phyloP scores from a whole-genome alignment of 768 basidiomycete genomes.

The Lactarius deliciosus region DNA sequence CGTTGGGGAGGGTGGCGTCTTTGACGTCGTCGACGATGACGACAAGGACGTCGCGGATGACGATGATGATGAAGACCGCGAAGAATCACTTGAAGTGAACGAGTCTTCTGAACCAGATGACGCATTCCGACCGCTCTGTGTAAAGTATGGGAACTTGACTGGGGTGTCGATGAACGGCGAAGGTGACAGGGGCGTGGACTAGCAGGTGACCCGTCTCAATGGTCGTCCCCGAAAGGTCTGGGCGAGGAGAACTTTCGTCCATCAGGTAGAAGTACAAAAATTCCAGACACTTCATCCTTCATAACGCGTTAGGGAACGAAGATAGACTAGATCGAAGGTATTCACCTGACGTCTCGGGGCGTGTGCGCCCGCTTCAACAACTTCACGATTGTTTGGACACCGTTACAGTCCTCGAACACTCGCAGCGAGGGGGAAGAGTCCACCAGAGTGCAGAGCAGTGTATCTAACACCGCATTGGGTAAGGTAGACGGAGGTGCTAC shows the following conservation, averaged over 20 bases:
- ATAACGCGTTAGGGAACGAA: neutral
- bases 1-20: slow-evolving; percentile 22
- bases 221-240: slow-evolving; percentile 27
- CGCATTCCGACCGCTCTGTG: slow-evolving; percentile 23
- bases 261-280: slow-evolving; percentile 94
- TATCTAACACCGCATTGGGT: slow-evolving; percentile 70
- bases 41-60: slow-evolving; percentile 36
- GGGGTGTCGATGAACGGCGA: slow-evolving; percentile 33
- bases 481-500: slow-evolving; percentile 21
- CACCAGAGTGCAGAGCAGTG: slow-evolving; percentile 84
- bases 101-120: slow-evolving; percentile 32
- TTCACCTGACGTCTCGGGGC: slow-evolving; percentile 83
- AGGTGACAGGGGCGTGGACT: slow-evolving; percentile 37
- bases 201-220: slow-evolving; percentile 41
- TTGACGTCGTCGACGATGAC: slow-evolving; percentile 34
- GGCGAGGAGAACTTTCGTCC: slow-evolving; percentile 59
- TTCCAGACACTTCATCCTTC: slow-evolving; percentile 93
- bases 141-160: slow-evolving; percentile 19
- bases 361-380: slow-evolving; percentile 84
- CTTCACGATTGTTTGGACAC: slow-evolving; percentile 81
- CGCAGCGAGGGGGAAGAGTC: slow-evolving; percentile 76
- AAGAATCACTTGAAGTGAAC: slow-evolving; percentile 21
- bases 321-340: slow-evolving; percentile 11
- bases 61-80: slow-evolving; percentile 26
- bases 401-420: slow-evolving; percentile 72